Conservation (phyloP, 371 early-diverging fungal genomes). For the Mucor indicus region DNA sequence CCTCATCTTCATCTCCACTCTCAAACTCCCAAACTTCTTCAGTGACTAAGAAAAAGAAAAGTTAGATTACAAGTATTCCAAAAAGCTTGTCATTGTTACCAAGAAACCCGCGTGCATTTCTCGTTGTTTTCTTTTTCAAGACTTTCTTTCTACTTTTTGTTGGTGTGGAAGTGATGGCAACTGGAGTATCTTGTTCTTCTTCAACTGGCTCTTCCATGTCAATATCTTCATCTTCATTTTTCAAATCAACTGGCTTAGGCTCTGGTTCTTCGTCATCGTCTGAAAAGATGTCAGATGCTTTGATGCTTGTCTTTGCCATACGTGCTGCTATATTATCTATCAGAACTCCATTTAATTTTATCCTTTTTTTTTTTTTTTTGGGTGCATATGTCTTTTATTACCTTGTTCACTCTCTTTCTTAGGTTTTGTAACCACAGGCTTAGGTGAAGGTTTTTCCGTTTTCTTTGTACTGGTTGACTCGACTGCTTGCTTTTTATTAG, state of each 20-base stretch:
- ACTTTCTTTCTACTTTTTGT: constrained; percentile 35
- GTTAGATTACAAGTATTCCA: too few relatives aligned
- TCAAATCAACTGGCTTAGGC: background rate
- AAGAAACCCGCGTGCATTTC: constrained; percentile 47
- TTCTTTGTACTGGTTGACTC: background rate
- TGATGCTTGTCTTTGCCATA: constrained; percentile 13
- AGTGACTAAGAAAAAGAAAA: constrained; percentile 7
- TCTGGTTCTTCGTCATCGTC: constrained; percentile 7
- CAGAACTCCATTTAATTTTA: background rate
- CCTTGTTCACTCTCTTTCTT: background rate
- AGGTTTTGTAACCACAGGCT: background rate
- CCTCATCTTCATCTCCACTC: constrained; percentile 2
- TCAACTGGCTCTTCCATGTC: constrained; percentile 1
- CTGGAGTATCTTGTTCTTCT: background rate
- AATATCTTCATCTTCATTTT: constrained; percentile 7
- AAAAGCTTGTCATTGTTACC: too few relatives aligned
- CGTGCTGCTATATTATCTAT: constrained; percentile 6
- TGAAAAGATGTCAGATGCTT: constrained; percentile 14
- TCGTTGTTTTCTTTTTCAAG: constrained; percentile 39
- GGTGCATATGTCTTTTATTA: background rate
- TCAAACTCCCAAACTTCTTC: constrained; percentile 24
- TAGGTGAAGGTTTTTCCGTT: background rate
- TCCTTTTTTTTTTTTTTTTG: too few relatives aligned
- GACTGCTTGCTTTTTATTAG: constrained; percentile 4
- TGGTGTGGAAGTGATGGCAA: background rate